Evolutionary conservation across 1,139 yeast genomes (phyloP), one percentile per base, ranked within the genome.

Genomic region (Lizanozyma gosingica): DNA sequence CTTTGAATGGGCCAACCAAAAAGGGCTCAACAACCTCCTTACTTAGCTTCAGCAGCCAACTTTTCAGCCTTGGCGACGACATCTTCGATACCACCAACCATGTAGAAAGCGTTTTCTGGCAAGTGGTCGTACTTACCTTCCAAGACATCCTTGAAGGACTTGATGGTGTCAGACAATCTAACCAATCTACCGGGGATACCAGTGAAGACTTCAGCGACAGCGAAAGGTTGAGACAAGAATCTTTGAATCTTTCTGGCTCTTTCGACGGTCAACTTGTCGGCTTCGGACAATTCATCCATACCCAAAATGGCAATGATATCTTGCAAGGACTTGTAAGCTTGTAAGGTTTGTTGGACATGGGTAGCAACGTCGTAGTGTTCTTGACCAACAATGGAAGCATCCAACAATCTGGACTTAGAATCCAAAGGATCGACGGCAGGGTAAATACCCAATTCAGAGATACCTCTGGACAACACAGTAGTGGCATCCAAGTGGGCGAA

Each of bases 341-440:
- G 98, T 72, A 92, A 79, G 59, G 97, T 92, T 78, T 90, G 94
- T 79, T 92, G 98, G 57, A 92, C 98, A 63, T 73, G 67, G 56
- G 95, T 76, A 53, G 98, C 98, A 67, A 84, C 90, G 57, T 82
- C 83, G 76, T 92, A 92, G 77, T 92, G 98, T 77, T 92, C 98
- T 74, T 87, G 85, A 72, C 98, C 98, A 60, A 92, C 96, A 62
- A 92, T 94, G 52, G 96, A 67, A 62, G 82, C 95, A 69, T 92
- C 98, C 69, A 92, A 83, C 71, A 92, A 85, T 83, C 98, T 90
- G 51, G 98, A 92, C 76, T 85, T 92, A 65, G 98, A 92, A 76
- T 92, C 98, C 73, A 92, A 86, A 66, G 98, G 98, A 77, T 92
- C 98, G 79, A 92, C 98, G 66, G 98, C 98, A 67, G 98, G 98